phyloP scores from a whole-genome alignment of 1,284 basidiomycete genomes.

The Moesziomyces parantarcticus region DNA sequence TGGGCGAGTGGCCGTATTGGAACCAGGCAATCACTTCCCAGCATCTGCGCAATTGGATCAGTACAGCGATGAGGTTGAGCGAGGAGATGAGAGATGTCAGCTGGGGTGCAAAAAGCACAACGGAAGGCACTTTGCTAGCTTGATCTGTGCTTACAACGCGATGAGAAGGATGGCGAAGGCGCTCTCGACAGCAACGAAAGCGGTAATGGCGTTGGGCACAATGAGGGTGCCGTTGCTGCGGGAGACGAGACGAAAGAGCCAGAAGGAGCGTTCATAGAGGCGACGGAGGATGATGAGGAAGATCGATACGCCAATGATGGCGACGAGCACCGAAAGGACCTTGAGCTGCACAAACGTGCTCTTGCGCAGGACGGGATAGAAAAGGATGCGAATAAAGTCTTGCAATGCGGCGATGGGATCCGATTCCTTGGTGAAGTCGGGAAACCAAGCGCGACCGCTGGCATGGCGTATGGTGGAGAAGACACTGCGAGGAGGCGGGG shows the following conservation, averaged over 20 bases:
- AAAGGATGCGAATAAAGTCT: slow-evolving; percentile 24
- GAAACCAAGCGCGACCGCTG: slow-evolving; percentile 32
- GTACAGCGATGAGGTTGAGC: background rate
- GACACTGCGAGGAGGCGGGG: slow-evolving; percentile 19
- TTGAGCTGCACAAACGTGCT: slow-evolving; percentile 39
- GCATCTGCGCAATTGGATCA: slow-evolving; percentile 11
- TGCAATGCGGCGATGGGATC: slow-evolving; percentile 15
- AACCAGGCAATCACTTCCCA: slow-evolving; percentile 30
- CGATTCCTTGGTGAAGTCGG: slow-evolving; percentile 20
- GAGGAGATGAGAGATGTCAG: no score
- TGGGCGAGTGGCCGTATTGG: slow-evolving; percentile 16
- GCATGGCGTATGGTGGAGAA: slow-evolving; percentile 20
- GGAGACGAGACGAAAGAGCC: slow-evolving; percentile 28
- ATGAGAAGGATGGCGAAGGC: slow-evolving; percentile 28
- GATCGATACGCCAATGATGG: slow-evolving; percentile 26
- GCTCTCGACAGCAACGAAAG: slow-evolving; percentile 28
- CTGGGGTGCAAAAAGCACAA: no score
- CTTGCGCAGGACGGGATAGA: slow-evolving; percentile 11
- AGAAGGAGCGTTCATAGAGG: slow-evolving; percentile 29
- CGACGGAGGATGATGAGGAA: slow-evolving; percentile 34
- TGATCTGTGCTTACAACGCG: slow-evolving; percentile 22
- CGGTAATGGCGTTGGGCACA: slow-evolving; percentile 37
- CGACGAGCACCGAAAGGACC: slow-evolving; percentile 21
- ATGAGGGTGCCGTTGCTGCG: slow-evolving; percentile 36
- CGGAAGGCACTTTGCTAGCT: no score